Percentiles rank a stretch among this genome's conserved stretches.
Conservation (phyloP, 1,284 basidiomycete species). For the Rhodotorula glutinis region DNA sequence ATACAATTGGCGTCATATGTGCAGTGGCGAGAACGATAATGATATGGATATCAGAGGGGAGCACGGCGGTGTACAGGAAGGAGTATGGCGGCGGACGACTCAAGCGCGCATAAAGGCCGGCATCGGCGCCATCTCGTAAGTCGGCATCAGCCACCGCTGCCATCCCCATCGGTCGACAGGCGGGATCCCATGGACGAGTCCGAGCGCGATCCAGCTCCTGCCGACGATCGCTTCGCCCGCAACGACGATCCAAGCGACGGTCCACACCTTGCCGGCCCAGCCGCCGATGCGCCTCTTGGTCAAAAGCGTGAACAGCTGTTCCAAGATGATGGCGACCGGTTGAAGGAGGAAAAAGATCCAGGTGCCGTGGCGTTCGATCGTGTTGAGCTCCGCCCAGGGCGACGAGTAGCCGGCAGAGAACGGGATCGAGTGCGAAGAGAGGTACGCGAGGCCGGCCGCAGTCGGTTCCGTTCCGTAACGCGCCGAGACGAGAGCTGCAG, state of each 20-base stretch:
- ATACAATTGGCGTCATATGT: no score
- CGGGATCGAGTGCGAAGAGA: not conserved
- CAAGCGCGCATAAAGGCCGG: constrained; percentile 17
- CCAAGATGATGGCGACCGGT: constrained; percentile 23
- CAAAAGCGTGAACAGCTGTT: not conserved
- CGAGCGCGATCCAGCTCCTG: constrained; percentile 29
- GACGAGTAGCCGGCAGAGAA: constrained; percentile 8
- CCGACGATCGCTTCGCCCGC: constrained; percentile 22
- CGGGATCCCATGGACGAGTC: constrained; percentile 23
- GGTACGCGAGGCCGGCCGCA: not conserved
- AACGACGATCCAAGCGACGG: constrained; percentile 13
- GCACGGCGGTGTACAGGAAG: no score
- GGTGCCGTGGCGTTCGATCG: constrained; percentile 23
- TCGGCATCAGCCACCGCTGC: constrained; percentile 19
- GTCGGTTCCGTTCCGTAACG: constrained; percentile 1
- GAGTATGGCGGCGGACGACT: no score
- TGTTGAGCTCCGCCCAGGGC: constrained; percentile 14
- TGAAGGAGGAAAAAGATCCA: constrained; percentile 28
- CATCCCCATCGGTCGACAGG: constrained; percentile 21
- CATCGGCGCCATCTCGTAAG: constrained; percentile 9
- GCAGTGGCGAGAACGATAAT: no score
- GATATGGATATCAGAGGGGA: no score
- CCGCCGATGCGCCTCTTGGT: constrained; percentile 14
- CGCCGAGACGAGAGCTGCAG: constrained; percentile 23
- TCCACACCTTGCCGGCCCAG: constrained; percentile 12